Evolutionary conservation across 176 grass and related monocot genomes (phyloP).

Genomic region (Avena insularis): DNA sequence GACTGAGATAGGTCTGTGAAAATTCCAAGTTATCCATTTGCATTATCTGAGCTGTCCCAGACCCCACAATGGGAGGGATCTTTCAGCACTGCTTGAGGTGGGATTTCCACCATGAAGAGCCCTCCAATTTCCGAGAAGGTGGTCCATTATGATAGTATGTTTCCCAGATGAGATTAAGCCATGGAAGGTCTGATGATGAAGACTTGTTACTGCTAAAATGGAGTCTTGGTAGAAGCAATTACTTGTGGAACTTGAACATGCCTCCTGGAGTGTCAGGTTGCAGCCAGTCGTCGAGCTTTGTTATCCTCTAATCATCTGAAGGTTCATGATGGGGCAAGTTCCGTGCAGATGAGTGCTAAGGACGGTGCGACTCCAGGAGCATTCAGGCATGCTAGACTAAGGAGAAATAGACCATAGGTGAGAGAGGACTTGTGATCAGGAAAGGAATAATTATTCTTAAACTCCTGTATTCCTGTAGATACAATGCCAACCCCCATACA

Average conservation of each 20-base stretch:
- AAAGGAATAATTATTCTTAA: constrained; percentile 1
- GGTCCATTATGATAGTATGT: too few relatives aligned
- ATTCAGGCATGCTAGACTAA: constrained; percentile 9
- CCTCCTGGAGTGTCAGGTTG: not conserved
- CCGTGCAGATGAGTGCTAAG: not conserved
- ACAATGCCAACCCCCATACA: not conserved
- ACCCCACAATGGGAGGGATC: too few relatives aligned
- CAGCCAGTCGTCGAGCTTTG: not conserved
- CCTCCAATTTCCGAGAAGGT: too few relatives aligned
- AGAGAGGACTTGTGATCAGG: constrained; percentile 16
- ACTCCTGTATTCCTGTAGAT: not conserved
- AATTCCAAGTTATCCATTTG: too few relatives aligned
- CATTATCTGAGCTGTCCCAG: too few relatives aligned
- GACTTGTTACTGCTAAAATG: constrained; percentile 5
- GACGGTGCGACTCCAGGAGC: not conserved
- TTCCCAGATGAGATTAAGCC: too few relatives aligned
- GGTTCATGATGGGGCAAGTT: not conserved
- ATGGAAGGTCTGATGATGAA: not conserved
- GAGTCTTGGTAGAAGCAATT: not conserved
- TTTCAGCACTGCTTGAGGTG: too few relatives aligned
- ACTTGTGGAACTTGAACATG: constrained; percentile 35
- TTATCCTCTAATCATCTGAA: constrained; percentile 12
- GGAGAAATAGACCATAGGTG: constrained; percentile 5
- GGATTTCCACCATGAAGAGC: too few relatives aligned
- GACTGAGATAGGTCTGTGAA: too few relatives aligned